Evolutionary conservation across 495 filamentous ascomycete genomes (phyloP).

Genomic region (Hypomontagnella submonticulosa): DNA sequence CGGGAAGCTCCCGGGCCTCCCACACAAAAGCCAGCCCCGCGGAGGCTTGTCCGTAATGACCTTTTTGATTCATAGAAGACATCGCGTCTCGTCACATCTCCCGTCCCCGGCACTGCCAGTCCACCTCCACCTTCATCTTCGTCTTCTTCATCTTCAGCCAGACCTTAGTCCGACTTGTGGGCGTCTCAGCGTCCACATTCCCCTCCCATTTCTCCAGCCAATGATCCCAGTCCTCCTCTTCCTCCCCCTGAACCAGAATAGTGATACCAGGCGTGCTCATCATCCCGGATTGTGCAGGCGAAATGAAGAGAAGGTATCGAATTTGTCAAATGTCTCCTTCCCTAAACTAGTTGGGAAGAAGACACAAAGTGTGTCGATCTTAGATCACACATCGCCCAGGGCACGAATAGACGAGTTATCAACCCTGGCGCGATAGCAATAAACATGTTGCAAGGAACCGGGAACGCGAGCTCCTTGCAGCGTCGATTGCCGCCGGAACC

Average conservation of each 20-base stretch:
- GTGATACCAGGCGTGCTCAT: slow-evolving; percentile 46
- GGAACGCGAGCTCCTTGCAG: slow-evolving; percentile 1
- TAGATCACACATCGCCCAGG: slow-evolving; percentile 17
- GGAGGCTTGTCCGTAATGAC: slow-evolving; percentile 20
- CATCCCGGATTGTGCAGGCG: slow-evolving; percentile 36
- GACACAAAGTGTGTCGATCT: slow-evolving; percentile 12
- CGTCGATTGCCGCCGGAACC: neutral
- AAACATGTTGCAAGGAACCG: neutral
- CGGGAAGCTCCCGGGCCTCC: slow-evolving; percentile 17
- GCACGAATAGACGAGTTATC: slow-evolving; percentile 5
- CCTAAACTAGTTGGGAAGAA: slow-evolving; percentile 25
- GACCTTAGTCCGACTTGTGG: slow-evolving; percentile 33
- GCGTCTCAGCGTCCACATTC: slow-evolving; percentile 15
- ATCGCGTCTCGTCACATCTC: slow-evolving; percentile 18
- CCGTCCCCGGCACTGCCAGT: slow-evolving; percentile 25
- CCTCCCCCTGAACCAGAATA: slow-evolving; percentile 8
- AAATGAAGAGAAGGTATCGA: slow-evolving; percentile 45
- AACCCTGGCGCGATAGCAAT: slow-evolving; percentile 9
- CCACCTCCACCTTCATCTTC: slow-evolving; percentile 15
- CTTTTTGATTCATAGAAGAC: slow-evolving; percentile 33
- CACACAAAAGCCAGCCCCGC: slow-evolving; percentile 17
- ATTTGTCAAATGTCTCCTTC: slow-evolving; percentile 34
- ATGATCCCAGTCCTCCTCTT: slow-evolving; percentile 6
- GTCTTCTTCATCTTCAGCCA: slow-evolving; percentile 26
- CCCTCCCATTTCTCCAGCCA: slow-evolving; percentile 9